Evolutionary conservation across 2,329 filamentous ascomycete genomes (phyloP).

Genomic region (Pseudocercospora pini-densiflorae): DNA sequence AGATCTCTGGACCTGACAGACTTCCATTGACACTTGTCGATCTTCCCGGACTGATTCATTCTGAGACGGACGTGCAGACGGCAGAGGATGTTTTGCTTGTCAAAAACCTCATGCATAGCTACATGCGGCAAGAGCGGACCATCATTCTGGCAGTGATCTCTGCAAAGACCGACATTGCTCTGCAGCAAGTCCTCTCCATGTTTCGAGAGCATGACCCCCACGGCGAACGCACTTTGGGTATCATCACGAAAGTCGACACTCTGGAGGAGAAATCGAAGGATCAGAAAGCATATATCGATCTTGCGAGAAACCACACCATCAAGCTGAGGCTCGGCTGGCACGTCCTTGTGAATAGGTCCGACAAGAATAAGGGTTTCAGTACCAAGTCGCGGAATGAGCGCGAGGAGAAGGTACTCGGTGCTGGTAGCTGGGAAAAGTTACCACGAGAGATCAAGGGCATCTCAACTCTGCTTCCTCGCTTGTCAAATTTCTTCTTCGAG

Average conservation of each 20-base stretch:
- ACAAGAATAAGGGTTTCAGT: conserved; percentile 41
- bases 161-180: conserved; percentile 55
- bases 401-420: too few species aligned
- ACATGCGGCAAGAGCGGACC: conserved; percentile 62
- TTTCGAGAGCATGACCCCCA: conserved; percentile 28
- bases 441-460: too few species aligned
- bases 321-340: conserved; percentile 57
- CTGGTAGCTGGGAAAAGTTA: too few species aligned
- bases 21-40: conserved; percentile 42
- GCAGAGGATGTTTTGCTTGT: conserved; percentile 42
- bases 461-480: too few species aligned
- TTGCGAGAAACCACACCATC: conserved; percentile 47
- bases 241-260: conserved; percentile 46
- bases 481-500: too few species aligned
- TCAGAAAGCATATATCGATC: conserved; percentile 47
- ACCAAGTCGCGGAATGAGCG: conserved; percentile 46
- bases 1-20: conserved; percentile 51
- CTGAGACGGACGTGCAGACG: conserved; percentile 38
- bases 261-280: conserved; percentile 45
- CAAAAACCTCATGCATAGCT: conserved; percentile 49
- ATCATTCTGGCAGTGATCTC: conserved; percentile 45
- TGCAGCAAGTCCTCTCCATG: conserved; percentile 61
- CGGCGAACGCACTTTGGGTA: too few species aligned
- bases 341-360: conserved; percentile 53
- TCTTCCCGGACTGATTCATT: conserved; percentile 47